Evolutionary conservation across 176 grass and related monocot genomes (phyloP).

Genomic region (Cenchrus fungigraminus): DNA sequence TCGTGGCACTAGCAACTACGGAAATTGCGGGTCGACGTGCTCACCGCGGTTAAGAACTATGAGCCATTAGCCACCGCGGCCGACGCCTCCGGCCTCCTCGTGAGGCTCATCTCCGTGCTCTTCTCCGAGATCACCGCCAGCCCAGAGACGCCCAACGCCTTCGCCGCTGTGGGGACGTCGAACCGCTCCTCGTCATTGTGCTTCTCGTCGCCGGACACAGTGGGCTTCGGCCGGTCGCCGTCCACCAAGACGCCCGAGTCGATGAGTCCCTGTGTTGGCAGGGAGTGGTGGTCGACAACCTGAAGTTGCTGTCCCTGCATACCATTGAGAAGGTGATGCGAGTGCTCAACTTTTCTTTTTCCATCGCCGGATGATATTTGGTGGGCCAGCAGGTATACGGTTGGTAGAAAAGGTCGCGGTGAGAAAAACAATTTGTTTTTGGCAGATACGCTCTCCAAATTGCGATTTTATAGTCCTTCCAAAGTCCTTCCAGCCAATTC

Average conservation of each 20-base stretch:
- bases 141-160: slow-evolving; percentile 45
- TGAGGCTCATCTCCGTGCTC: slow-evolving; percentile 64
- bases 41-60: slow-evolving; percentile 63
- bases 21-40: slow-evolving; percentile 49
- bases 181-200: slow-evolving; percentile 63
- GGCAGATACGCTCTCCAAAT: no score
- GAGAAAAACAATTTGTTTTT: no score
- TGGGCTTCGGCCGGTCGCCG: slow-evolving; percentile 52
- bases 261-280: slow-evolving; percentile 50
- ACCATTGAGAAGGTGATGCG: slow-evolving; percentile 78
- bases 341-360: slow-evolving; percentile 16
- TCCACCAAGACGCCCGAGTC: slow-evolving; percentile 72
- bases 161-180: slow-evolving; percentile 20
- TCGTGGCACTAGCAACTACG: no score
- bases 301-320: slow-evolving; percentile 58
- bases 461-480: no score
- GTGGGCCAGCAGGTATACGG: no score
- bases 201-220: slow-evolving; percentile 70
- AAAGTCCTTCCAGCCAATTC: no score
- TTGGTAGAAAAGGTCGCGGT: no score
- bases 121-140: slow-evolving; percentile 68
- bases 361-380: no score
- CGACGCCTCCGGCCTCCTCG: slow-evolving; percentile 52
- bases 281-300: slow-evolving; percentile 96
- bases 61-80: slow-evolving; percentile 50